A percentile compares a stretch with the other conserved stretches of the same genome.
phyloP scores from a whole-genome alignment of 2,329 filamentous ascomycete genomes.

The Coleophoma cylindrospora region DNA sequence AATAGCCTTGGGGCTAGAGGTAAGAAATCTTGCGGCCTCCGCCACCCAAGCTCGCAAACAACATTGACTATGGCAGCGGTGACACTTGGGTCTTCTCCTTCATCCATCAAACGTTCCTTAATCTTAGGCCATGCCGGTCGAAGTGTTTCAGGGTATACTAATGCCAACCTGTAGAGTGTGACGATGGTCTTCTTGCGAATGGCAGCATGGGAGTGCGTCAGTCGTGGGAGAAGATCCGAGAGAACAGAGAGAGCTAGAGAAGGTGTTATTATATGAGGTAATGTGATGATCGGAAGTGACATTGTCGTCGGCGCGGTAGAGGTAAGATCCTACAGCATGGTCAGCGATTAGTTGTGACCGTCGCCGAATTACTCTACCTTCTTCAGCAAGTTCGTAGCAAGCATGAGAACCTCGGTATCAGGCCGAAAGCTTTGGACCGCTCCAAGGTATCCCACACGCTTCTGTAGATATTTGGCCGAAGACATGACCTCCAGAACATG shows the following conservation, averaged over 20 bases:
- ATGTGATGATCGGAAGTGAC: slow-evolving; percentile 77
- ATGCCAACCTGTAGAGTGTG: slow-evolving; percentile 83
- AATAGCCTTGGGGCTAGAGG: slow-evolving; percentile 88
- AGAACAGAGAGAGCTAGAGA: slow-evolving; percentile 88
- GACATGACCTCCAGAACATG: slow-evolving; percentile 99
- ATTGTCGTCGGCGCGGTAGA: slow-evolving; percentile 71
- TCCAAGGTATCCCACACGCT: slow-evolving; percentile 89
- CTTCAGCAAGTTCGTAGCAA: slow-evolving; percentile 93
- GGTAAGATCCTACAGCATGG: slow-evolving; percentile 57
- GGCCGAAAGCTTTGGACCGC: slow-evolving; percentile 94
- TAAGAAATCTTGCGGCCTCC: slow-evolving; percentile 88
- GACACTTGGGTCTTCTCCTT: slow-evolving; percentile 84
- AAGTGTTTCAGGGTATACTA: slow-evolving; percentile 95
- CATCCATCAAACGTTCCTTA: slow-evolving; percentile 88
- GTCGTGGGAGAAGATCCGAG: slow-evolving; percentile 76
- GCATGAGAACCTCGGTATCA: slow-evolving; percentile 95
- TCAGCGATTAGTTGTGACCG: too few relatives aligned
- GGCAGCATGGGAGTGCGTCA: slow-evolving; percentile 79
- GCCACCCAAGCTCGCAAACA: slow-evolving; percentile 91
- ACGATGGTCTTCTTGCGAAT: slow-evolving; percentile 96
- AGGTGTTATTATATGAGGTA: slow-evolving; percentile 93
- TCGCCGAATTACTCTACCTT: slow-evolving; percentile 50
- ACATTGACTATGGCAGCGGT: slow-evolving; percentile 96
- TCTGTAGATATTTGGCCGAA: slow-evolving; percentile 88
- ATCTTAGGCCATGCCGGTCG: slow-evolving; percentile 95